A percentile compares a stretch with the other conserved stretches of the same genome.
phyloP scores from a whole-genome alignment of 305 asterid species.

The Salvia sclarea region DNA sequence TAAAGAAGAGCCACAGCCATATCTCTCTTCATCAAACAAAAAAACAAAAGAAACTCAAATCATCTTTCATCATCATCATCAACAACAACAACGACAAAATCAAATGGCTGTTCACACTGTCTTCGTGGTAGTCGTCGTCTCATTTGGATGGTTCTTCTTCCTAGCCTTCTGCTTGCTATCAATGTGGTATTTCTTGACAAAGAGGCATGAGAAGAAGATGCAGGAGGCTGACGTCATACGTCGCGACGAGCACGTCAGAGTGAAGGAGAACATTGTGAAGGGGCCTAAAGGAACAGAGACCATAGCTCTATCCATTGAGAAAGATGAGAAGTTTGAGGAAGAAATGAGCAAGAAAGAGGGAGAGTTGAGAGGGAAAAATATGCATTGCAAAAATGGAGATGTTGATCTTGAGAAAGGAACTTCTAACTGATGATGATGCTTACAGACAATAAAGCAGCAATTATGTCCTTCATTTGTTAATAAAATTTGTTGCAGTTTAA shows the following conservation, averaged over 20 bases:
- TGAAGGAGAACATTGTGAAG: slow-evolving; percentile 47
- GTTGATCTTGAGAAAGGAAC: slow-evolving; percentile 42
- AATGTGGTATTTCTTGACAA: slow-evolving; percentile 43
- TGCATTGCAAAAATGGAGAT: slow-evolving; percentile 40
- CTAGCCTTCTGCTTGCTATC: slow-evolving; percentile 37
- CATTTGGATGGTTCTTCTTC: slow-evolving; percentile 43
- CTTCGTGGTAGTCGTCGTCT: slow-evolving; percentile 43
- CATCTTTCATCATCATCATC: slow-evolving; percentile 8
- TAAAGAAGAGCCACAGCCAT: slow-evolving; percentile 24
- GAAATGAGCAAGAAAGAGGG: slow-evolving; percentile 40
- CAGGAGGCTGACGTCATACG: slow-evolving; percentile 40
- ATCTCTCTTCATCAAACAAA: slow-evolving; percentile 23
- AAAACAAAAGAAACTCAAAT: neutral
- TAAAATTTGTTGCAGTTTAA: too few relatives aligned
- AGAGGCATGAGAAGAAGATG: slow-evolving; percentile 38
- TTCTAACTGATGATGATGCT: too few relatives aligned
- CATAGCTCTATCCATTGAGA: slow-evolving; percentile 47
- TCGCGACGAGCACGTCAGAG: slow-evolving; percentile 49
- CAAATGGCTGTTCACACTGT: slow-evolving; percentile 33
- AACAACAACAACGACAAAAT: too few relatives aligned
- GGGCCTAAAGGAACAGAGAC: slow-evolving; percentile 49
- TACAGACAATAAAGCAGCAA: too few relatives aligned
- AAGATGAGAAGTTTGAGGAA: slow-evolving; percentile 47
- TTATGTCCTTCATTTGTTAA: too few relatives aligned
- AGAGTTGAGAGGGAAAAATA: slow-evolving; percentile 25